Evolutionary conservation across 805 yeast species (phyloP), one percentile per base, ranked within the genome.

Genomic region (Wickerhamomyces pijperi): DNA sequence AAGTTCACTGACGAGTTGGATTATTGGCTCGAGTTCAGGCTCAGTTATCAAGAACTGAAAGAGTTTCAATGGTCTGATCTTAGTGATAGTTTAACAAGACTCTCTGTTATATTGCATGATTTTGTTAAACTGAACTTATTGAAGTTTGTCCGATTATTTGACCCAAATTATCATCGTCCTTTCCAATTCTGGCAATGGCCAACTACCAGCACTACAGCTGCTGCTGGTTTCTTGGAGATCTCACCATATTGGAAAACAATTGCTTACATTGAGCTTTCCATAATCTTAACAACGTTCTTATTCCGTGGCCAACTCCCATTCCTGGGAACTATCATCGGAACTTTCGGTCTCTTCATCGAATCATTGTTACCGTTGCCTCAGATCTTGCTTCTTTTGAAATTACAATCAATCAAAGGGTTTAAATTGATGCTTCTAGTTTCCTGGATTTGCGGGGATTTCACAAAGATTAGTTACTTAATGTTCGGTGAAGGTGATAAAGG

Each of bases 381-480:
- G 61, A 76, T 83, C 36, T 62, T 84, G n/a, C 60, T 83, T 44
- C 66, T 83, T 36, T 70, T 75, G 52, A 68, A 86, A 41, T 49
- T 79, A 20, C 75, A 76, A 48, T 73, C 85, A 0, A 76, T 82
- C 7, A 80, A 80, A 46, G 90, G 92, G 43, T 87, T 87, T 62
- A 80, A 86, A 50, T 65, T 78, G 37, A 74, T 90, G 20, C 62
- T 87, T 28, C 56, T 87, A 29, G 60, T 86, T 16, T 79, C 88
- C 51, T 87, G 97, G 97, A 64, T 87, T 4, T 79, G 90, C 43
- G 96, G 96, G 41, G 97, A 87, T 60, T 64, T 80, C 32, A 71
- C 85, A 31, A 88, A 88, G 55, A 72, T 85, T 19, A 65, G 78
- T 38, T 84, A 83, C 51, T 63, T 84, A 39, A 49, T 82, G n/a